Percentiles rank a stretch among this genome's conserved stretches.
phyloP scores from a whole-genome alignment of 2,329 filamentous ascomycete genomes.

The Fusarium paranaense region DNA sequence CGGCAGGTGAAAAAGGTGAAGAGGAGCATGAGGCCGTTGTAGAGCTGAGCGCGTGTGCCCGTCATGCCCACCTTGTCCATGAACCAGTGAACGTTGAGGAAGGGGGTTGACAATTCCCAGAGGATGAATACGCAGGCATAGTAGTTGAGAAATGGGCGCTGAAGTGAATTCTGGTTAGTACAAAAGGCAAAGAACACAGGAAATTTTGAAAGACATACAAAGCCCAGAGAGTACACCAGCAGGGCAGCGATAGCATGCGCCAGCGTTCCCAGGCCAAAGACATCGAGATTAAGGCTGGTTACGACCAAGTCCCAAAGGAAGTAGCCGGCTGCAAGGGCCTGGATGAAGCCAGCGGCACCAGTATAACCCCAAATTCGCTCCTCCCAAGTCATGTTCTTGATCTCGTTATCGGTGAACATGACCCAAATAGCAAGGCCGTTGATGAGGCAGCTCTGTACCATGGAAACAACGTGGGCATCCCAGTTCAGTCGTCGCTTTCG shows the following conservation, averaged over 20 bases:
- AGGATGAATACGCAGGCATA: slow-evolving; percentile 86
- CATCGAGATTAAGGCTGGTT: slow-evolving; percentile 73
- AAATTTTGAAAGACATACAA: slow-evolving; percentile 67
- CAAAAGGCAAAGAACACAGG: background rate
- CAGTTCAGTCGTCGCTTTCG: slow-evolving; percentile 78
- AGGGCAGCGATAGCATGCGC: slow-evolving; percentile 82
- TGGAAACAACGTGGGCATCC: slow-evolving; percentile 88
- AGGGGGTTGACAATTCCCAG: slow-evolving; percentile 87
- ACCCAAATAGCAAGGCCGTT: slow-evolving; percentile 80
- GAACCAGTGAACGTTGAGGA: slow-evolving; percentile 93
- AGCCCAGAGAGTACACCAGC: slow-evolving; percentile 80
- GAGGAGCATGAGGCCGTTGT: slow-evolving; percentile 81
- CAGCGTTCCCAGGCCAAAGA: slow-evolving; percentile 82
- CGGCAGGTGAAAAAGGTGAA: slow-evolving; percentile 81
- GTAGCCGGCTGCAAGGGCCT: slow-evolving; percentile 82
- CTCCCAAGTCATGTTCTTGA: slow-evolving; percentile 72
- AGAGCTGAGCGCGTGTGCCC: slow-evolving; percentile 77
- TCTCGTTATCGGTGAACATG: slow-evolving; percentile 75
- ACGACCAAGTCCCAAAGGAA: slow-evolving; percentile 86
- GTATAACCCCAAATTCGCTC: slow-evolving; percentile 84
- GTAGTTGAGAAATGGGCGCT: slow-evolving; percentile 88
- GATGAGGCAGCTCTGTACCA: slow-evolving; percentile 80
- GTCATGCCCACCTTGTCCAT: slow-evolving; percentile 88
- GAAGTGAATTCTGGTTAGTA: slow-evolving; percentile 11
- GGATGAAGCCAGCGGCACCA: slow-evolving; percentile 76